These are phyloP conservation scores for Talaromyces sp. DNA, from an alignment of 2,329 filamentous ascomycete genomes.

Conservation along the genomic window DNA sequence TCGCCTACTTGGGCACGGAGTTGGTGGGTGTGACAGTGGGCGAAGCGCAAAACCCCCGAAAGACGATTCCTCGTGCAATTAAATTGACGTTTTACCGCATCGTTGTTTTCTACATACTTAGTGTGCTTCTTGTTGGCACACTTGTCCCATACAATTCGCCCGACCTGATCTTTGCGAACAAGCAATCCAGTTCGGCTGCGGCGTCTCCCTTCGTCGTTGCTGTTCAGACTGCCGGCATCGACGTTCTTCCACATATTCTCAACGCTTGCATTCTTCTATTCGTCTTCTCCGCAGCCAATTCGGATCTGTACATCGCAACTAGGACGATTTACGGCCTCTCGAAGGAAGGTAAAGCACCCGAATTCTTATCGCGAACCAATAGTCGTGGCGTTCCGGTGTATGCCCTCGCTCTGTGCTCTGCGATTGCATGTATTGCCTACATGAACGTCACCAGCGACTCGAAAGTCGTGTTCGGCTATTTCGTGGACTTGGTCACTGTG, in stretches of 20 bases:
- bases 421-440: slow-evolving; percentile 61
- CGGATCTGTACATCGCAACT: slow-evolving; percentile 68
- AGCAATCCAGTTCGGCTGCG: slow-evolving; percentile 38
- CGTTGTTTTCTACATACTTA: slow-evolving; percentile 68
- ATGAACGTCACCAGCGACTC: slow-evolving; percentile 55
- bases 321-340: slow-evolving; percentile 68
- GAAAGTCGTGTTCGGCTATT: slow-evolving; percentile 55
- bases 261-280: slow-evolving; percentile 68
- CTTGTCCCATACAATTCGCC: slow-evolving; percentile 63
- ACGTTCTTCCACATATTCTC: slow-evolving; percentile 57
- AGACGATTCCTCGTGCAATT: slow-evolving; percentile 67
- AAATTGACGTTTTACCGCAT: slow-evolving; percentile 74
- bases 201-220: slow-evolving; percentile 70
- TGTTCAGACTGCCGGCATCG: slow-evolving; percentile 57
- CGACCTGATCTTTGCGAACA: slow-evolving; percentile 47
- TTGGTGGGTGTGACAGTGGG: slow-evolving; percentile 69
- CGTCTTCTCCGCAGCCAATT: slow-evolving; percentile 70
- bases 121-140: slow-evolving; percentile 68
- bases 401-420: slow-evolving; percentile 53
- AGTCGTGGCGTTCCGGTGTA: slow-evolving; percentile 63
- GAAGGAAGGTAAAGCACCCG: slow-evolving; percentile 62
- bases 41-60: slow-evolving; percentile 69
- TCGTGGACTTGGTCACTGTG: slow-evolving; percentile 59
- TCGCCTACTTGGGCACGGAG: slow-evolving; percentile 69
- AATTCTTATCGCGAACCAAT: slow-evolving; percentile 64